Evolutionary conservation across 495 filamentous ascomycete genomes (phyloP).

Genomic region (Viridothelium virens): DNA sequence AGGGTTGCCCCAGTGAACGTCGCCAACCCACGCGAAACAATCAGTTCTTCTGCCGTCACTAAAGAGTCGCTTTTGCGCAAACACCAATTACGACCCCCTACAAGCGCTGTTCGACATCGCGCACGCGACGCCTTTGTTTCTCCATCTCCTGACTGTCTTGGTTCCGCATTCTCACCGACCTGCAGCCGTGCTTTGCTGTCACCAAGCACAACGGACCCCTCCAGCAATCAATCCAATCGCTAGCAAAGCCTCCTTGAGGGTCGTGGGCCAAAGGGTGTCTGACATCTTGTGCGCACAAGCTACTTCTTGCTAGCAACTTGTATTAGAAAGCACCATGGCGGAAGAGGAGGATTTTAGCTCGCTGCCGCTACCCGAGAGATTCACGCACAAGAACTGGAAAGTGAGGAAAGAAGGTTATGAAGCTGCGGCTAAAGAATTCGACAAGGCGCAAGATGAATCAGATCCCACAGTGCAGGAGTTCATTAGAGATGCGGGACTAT

Average conservation of each 20-base stretch:
- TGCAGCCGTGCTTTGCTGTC: not conserved
- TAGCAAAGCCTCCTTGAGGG: too few relatives aligned
- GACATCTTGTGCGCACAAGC: not conserved
- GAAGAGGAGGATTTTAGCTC: conserved; percentile 80
- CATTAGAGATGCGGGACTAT: conserved; percentile 71
- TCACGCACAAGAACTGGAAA: conserved; percentile 96
- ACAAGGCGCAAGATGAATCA: conserved; percentile 76
- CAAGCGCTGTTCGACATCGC: not conserved
- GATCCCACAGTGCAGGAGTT: conserved; percentile 81
- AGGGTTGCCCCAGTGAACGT: conserved; percentile 3
- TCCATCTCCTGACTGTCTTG: not conserved
- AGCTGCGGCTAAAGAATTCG: conserved; percentile 79
- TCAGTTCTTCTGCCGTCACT: not conserved
- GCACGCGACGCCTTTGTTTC: not conserved
- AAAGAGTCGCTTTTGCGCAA: not conserved
- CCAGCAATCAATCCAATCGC: conserved; percentile 5
- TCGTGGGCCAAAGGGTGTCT: not conserved
- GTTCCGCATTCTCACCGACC: not conserved
- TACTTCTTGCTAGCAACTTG: not conserved
- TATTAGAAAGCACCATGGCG: conserved; percentile 43
- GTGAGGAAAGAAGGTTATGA: conserved; percentile 93
- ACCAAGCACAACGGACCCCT: not conserved
- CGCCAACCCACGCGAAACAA: not conserved
- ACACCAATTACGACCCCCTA: not conserved
- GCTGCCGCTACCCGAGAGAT: conserved; percentile 73